phyloP scores from a whole-genome alignment of 768 basidiomycete species.

The Boletus rubescentipes region DNA sequence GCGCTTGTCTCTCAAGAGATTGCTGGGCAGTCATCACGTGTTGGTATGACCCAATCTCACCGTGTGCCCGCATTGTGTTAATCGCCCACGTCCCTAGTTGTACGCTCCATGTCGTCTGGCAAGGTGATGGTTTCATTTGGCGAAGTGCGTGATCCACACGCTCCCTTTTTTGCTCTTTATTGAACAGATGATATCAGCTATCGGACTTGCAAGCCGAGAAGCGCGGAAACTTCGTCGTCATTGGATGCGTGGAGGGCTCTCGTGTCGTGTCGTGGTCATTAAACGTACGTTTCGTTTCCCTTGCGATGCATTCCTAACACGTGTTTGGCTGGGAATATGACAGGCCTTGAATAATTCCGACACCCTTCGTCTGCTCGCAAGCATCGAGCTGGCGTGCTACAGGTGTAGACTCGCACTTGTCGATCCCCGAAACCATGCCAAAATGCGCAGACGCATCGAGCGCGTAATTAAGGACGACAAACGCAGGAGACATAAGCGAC shows the following conservation, averaged over 20 bases:
- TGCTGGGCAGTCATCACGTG: conserved; percentile 72
- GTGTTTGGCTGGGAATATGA: conserved; percentile 12
- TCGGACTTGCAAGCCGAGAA: conserved; percentile 83
- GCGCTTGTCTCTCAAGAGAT: conserved; percentile 76
- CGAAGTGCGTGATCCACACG: conserved; percentile 48
- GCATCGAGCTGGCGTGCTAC: conserved; percentile 84
- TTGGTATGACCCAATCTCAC: conserved; percentile 52
- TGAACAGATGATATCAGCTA: conserved; percentile 36
- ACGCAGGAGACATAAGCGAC: conserved; percentile 73
- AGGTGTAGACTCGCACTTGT: conserved; percentile 65
- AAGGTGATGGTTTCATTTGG: conserved; percentile 70
- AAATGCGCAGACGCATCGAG: conserved; percentile 69
- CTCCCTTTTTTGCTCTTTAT: background rate
- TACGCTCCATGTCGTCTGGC: conserved; percentile 55
- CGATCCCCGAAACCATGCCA: conserved; percentile 66
- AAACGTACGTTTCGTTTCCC: conserved; percentile 53
- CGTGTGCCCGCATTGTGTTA: conserved; percentile 2
- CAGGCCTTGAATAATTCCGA: conserved; percentile 83
- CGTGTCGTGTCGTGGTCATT: conserved; percentile 84
- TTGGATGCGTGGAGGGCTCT: conserved; percentile 71
- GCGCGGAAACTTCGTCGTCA: conserved; percentile 83
- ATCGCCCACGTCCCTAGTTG: conserved; percentile 13
- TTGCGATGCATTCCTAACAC: conserved; percentile 1
- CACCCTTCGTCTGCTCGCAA: conserved; percentile 76
- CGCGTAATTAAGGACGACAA: conserved; percentile 85